Conservation (phyloP, 2,329 filamentous ascomycete species). For the Beauveria australis region DNA sequence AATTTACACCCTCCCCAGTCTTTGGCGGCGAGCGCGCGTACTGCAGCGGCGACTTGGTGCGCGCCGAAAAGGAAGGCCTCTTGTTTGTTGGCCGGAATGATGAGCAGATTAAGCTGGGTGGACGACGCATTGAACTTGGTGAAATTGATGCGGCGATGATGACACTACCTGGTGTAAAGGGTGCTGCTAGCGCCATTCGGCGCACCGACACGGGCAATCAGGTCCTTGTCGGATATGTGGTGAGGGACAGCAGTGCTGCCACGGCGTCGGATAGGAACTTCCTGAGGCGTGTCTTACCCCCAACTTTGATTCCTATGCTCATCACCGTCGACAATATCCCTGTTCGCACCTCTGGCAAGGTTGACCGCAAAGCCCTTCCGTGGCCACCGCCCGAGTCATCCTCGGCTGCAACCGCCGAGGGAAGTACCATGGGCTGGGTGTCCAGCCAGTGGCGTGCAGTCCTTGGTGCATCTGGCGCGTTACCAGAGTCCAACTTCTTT, state of each 20-base stretch:
- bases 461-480: constrained; percentile 12
- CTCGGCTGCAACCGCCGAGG: neutral
- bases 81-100: constrained; percentile 21
- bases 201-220: constrained; percentile 16
- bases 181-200: constrained; percentile 14
- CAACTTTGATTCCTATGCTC: constrained; percentile 16
- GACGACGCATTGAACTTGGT: constrained; percentile 20
- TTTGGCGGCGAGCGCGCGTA: constrained; percentile 18
- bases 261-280: constrained; percentile 9
- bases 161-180: constrained; percentile 15
- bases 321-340: constrained; percentile 15
- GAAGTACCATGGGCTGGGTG: constrained; percentile 14
- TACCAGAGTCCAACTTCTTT: constrained; percentile 15
- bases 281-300: constrained; percentile 11
- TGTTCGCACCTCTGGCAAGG: constrained; percentile 17
- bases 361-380: constrained; percentile 16
- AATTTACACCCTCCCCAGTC: constrained; percentile 15
- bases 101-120: constrained; percentile 22
- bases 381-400: constrained; percentile 4
- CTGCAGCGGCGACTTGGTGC: constrained; percentile 19
- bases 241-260: constrained; percentile 1
- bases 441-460: constrained; percentile 16
- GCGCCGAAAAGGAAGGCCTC: constrained; percentile 16
- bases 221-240: constrained; percentile 17
- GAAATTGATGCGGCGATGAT: constrained; percentile 20